phyloP scores from a whole-genome alignment of 2,329 filamentous ascomycete genomes.

The Dissoconium aciculare region DNA sequence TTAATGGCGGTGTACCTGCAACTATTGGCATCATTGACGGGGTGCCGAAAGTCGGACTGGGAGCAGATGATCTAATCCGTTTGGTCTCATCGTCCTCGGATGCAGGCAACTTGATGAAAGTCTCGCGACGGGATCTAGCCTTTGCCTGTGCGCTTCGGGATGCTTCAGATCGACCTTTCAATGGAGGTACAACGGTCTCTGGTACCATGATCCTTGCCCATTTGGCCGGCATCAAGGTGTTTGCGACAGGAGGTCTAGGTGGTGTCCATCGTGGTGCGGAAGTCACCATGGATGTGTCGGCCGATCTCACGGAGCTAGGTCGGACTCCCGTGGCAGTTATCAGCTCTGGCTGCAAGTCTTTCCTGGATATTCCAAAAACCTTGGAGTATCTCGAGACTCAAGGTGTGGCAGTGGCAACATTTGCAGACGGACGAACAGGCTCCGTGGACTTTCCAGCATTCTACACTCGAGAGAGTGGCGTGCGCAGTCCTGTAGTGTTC shows the following conservation, averaged over 20 bases:
- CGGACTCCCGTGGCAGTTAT: conserved; percentile 78
- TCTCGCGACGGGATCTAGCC: conserved; percentile 74
- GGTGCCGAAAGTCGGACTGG: conserved; percentile 64
- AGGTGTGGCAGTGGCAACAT: conserved; percentile 73
- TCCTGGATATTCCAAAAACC: conserved; percentile 80
- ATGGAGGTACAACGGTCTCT: conserved; percentile 85
- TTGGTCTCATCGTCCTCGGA: conserved; percentile 45
- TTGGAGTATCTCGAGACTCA: conserved; percentile 64
- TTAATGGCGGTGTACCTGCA: conserved; percentile 70
- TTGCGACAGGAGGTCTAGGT: conserved; percentile 86
- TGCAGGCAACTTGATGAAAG: conserved; percentile 52
- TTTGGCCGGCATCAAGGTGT: conserved; percentile 76
- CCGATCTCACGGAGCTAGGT: conserved; percentile 86
- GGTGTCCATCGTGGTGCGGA: conserved; percentile 87
- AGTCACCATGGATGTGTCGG: conserved; percentile 79
- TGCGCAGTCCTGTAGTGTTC: conserved; percentile 62
- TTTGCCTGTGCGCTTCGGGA: conserved; percentile 64
- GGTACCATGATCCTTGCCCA: conserved; percentile 84
- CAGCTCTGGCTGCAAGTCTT: conserved; percentile 86
- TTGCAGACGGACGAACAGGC: conserved; percentile 62
- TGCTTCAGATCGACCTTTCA: conserved; percentile 49
- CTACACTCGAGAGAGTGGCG: conserved; percentile 75
- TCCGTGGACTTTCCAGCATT: conserved; percentile 81
- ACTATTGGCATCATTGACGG: conserved; percentile 82
- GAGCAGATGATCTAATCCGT: conserved; percentile 53